phyloP scores from a whole-genome alignment of 1,284 basidiomycete species.

The Veloporphyrellus conicus region DNA sequence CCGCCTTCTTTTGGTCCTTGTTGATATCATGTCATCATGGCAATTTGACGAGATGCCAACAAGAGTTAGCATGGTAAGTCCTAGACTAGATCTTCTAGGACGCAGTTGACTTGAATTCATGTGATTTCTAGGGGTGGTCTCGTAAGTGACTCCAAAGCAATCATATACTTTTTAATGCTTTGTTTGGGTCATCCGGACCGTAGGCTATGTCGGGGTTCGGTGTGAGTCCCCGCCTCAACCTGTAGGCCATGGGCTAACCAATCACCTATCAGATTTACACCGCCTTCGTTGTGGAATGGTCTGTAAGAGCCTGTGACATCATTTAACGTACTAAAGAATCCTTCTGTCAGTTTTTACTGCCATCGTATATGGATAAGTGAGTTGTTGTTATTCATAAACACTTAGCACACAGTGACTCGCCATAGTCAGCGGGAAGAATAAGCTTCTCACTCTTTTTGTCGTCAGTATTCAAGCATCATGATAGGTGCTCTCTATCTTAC shows the following conservation, averaged over 20 bases:
- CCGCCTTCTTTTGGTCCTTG: neutral
- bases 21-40: slow-evolving; percentile 2
- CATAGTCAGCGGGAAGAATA: slow-evolving; percentile 16
- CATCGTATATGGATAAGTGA: slow-evolving; percentile 17
- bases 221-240: neutral
- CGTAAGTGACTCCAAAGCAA: neutral
- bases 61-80: slow-evolving; percentile 6
- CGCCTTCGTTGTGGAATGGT: slow-evolving; percentile 9
- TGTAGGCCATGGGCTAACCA: neutral
- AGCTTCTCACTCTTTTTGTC: slow-evolving; percentile 1
- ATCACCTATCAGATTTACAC: neutral
- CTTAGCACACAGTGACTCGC: neutral
- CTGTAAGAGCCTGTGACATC: neutral
- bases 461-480: slow-evolving; percentile 5
- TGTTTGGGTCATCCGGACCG: neutral
- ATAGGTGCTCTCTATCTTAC: neutral
- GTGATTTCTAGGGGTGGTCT: slow-evolving; percentile 6
- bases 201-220: neutral
- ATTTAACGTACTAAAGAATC: neutral
- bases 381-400: neutral
- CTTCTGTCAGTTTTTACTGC: slow-evolving; percentile 15
- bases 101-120: neutral
- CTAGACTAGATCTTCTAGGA: neutral
- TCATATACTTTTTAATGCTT: neutral
- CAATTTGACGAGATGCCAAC: slow-evolving; percentile 1